Conservation (phyloP, 345 rosid genomes). For the Lepidium sativum region DNA sequence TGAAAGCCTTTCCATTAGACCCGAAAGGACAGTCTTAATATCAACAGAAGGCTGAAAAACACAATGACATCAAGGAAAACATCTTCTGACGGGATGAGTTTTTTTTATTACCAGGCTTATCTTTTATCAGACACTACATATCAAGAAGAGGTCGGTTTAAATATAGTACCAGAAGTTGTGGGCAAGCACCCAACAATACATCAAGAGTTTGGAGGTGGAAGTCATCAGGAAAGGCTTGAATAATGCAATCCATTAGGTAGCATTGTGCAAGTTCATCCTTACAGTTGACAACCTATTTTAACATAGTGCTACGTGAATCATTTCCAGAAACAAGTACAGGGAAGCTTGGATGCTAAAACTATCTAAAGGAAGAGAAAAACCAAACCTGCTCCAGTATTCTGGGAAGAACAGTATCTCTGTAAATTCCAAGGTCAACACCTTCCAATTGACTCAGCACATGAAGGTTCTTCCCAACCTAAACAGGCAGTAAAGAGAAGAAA, state of each 20-base stretch:
- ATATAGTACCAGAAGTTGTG: conserved; percentile 85
- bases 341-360: conserved; percentile 6
- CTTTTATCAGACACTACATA: not conserved
- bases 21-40: conserved; percentile 85
- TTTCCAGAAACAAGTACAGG: not conserved
- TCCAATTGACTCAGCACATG: conserved; percentile 97
- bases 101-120: not conserved
- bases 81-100: conserved; percentile 12
- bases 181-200: conserved; percentile 76
- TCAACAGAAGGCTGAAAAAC: conserved; percentile 82
- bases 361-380: not conserved
- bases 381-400: conserved; percentile 92
- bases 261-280: conserved; percentile 93
- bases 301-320: conserved; percentile 1
- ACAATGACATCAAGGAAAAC: conserved; percentile 8
- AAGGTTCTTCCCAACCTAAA: conserved; percentile 96
- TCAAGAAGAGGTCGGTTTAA: not conserved
- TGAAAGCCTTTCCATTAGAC: conserved; percentile 97
- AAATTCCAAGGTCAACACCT: conserved; percentile 88
- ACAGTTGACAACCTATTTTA: conserved; percentile 84
- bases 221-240: conserved; percentile 98
- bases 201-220: conserved; percentile 97
- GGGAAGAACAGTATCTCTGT: conserved; percentile 91
- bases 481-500: conserved; percentile 16
- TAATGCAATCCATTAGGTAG: conserved; percentile 97